Conservation (phyloP, 164 flowering plant genomes). For the Nelumbo lutea region DNA sequence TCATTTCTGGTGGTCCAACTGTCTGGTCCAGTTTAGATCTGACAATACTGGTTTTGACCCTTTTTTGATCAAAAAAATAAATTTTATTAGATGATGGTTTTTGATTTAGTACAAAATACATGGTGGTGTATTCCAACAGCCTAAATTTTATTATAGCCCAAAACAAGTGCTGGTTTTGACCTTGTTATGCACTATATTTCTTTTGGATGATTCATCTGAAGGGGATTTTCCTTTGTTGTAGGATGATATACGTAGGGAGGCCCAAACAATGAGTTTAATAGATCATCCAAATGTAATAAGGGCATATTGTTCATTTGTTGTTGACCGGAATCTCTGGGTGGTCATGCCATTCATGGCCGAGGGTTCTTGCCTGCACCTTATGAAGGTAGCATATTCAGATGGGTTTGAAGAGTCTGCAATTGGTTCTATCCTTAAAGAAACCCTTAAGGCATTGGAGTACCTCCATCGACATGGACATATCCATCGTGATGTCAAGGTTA, state of each 20-base stretch:
- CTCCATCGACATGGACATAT: slow-evolving; percentile 30
- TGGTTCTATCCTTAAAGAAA: slow-evolving; percentile 20
- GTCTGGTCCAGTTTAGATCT: no score
- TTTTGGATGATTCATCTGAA: background rate
- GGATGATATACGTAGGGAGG: slow-evolving; percentile 84
- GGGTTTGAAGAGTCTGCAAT: slow-evolving; percentile 26
- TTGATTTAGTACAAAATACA: no score
- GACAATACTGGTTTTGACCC: no score
- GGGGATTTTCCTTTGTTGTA: slow-evolving; percentile 15
- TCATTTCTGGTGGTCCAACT: no score
- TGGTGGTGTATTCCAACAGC: no score
- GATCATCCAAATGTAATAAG: slow-evolving; percentile 78
- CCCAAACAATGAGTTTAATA: slow-evolving; percentile 83
- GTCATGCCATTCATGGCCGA: slow-evolving; percentile 89
- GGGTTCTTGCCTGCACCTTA: slow-evolving; percentile 84
- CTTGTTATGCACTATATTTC: background rate
- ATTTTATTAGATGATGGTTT: no score
- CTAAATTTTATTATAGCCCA: no score
- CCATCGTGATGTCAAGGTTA: slow-evolving; percentile 31
- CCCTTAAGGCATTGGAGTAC: slow-evolving; percentile 27
- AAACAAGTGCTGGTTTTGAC: background rate
- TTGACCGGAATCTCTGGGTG: slow-evolving; percentile 74
- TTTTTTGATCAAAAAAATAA: no score
- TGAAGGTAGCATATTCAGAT: slow-evolving; percentile 55
- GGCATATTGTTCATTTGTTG: slow-evolving; percentile 79